Evolutionary conservation across 164 flowering plant species (phyloP), one percentile per base, ranked within the genome.

Genomic region (Sedum album): DNA sequence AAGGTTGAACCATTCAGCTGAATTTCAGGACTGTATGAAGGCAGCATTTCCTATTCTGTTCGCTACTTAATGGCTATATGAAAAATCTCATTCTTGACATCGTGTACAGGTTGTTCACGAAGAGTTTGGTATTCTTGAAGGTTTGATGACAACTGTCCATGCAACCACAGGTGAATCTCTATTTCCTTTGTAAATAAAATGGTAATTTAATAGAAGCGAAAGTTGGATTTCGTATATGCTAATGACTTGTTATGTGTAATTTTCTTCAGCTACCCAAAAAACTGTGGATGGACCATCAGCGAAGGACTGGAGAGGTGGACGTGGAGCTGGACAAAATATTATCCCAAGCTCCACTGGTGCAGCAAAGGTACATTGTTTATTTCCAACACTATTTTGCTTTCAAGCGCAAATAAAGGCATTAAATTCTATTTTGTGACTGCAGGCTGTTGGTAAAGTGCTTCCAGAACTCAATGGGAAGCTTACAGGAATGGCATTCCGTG

Each of bases 341-440:
- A 94, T 94, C 70, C 99, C 99, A 21, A 94, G 99, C 81, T 91
- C 99, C 13, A 94, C 99, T 72, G 97, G 99, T 75, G 97, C 99
- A 67, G 99, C 99, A 53, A 94, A 94, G 96, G 99, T 90, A 77
- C 36, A 51, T 17, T 11, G 21, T n/a, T 33, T n/a, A 49, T 21
- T 36, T 31, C 67, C 2, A 14, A 2, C 21, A 66, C 14, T 63
- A 30, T 31, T n/a, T 28, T 44, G 46, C 67, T 48, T 39, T 4
- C 13, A 36, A 57, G 48, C 14, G 31, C 49, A 13, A 44, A 69
- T 18, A 63, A 46, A 65, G 69, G 57, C 69, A 25, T 5, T 42
- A 41, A 30, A 65, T 48, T 26, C 17, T 10, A 11, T 2, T 9
- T 26, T 64, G 55, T 6, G 44, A 60, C 68, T 72, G 53, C 69